Conservation (phyloP, 164 flowering plant genomes). For the Vitis rotundifolia region DNA sequence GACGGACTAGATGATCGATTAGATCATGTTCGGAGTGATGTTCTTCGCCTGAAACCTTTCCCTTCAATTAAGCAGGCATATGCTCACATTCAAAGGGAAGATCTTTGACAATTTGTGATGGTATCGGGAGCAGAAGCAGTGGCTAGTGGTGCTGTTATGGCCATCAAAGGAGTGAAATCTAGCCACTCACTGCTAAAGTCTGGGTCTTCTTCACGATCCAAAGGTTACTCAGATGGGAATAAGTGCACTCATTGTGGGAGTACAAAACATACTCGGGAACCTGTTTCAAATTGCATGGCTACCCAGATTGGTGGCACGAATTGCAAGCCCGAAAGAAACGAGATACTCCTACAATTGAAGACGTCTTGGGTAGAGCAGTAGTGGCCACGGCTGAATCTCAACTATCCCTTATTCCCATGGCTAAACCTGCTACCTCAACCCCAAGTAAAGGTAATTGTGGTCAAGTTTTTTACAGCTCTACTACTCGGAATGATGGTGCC, state of each 20-base stretch:
- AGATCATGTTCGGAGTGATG: not conserved
- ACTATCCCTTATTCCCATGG: not conserved
- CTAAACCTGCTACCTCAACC: constrained; percentile 1
- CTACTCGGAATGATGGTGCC: constrained; percentile 9
- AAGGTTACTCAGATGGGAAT: too few species aligned
- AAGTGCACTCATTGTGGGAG: too few species aligned
- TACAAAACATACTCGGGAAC: not conserved
- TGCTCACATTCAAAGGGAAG: not conserved
- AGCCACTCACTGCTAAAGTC: not conserved
- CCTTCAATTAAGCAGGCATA: not conserved
- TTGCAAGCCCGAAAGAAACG: constrained; percentile 7
- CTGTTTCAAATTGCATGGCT: too few species aligned
- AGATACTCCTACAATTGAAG: constrained; percentile 3
- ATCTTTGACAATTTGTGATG: constrained; percentile 1
- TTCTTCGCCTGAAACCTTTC: not conserved
- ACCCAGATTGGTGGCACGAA: not conserved
- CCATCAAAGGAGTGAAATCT: too few species aligned
- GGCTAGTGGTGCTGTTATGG: too few species aligned
- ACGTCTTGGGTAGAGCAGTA: not conserved
- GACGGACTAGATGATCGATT: too few species aligned
- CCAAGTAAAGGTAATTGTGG: constrained; percentile 8
- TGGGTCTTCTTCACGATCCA: not conserved
- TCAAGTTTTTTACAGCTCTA: not conserved
- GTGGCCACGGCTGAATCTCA: not conserved
- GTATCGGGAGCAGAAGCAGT: not conserved